Conservation (phyloP, 306 rosid genomes). For the Fagus sylvatica region DNA sequence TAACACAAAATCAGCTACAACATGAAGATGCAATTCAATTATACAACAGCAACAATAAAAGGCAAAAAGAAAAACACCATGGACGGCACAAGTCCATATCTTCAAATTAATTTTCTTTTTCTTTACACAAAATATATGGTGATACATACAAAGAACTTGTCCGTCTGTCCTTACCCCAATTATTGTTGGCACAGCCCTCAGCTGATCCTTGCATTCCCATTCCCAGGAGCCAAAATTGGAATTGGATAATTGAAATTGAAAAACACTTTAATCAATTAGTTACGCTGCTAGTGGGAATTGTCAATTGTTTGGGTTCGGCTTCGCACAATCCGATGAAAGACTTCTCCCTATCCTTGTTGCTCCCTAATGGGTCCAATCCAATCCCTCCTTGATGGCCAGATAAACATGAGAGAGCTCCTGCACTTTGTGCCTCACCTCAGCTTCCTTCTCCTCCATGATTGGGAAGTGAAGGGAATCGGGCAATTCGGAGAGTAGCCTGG, state of each 20-base stretch:
- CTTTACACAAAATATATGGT: constrained; percentile 42
- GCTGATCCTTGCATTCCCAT: constrained; percentile 8
- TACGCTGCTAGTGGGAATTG: no score
- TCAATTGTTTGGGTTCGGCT: constrained; percentile 36
- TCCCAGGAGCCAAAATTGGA: constrained; percentile 20
- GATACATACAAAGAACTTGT: constrained; percentile 38
- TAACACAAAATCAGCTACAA: constrained; percentile 41
- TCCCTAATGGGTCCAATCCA: constrained; percentile 79
- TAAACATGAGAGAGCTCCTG: constrained; percentile 58
- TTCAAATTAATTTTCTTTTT: constrained; percentile 8
- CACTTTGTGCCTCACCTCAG: constrained; percentile 65
- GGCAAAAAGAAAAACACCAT: constrained; percentile 17
- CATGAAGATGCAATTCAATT: constrained; percentile 36
- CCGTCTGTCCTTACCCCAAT: no score
- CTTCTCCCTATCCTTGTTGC: constrained; percentile 76
- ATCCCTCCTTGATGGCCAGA: constrained; percentile 55
- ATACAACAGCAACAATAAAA: constrained; percentile 42
- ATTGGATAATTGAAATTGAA: neutral
- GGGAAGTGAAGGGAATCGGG: constrained; percentile 74
- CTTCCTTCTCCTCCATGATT: constrained; percentile 60
- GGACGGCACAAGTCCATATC: constrained; percentile 38
- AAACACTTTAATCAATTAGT: neutral
- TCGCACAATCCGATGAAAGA: constrained; percentile 72
- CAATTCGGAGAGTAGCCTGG: constrained; percentile 63
- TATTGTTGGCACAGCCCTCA: constrained; percentile 17